A percentile compares a stretch with the other conserved stretches of the same genome.
Evolutionary conservation across 2,329 filamentous ascomycete genomes (phyloP).

Genomic region (Arthrinium phaeospermum): DNA sequence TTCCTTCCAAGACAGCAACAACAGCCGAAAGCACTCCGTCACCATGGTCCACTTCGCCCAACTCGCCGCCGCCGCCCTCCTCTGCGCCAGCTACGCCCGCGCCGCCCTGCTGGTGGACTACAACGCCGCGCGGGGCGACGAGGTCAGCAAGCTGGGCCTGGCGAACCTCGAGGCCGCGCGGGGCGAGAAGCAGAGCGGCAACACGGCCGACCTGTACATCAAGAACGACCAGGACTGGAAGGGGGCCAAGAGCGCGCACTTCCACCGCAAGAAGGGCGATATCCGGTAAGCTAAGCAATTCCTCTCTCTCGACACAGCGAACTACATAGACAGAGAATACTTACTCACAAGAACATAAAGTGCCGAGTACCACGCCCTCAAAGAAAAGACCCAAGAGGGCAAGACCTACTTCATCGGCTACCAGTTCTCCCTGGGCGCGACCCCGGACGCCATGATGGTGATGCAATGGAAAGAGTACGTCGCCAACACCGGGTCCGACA

Average conservation of each 20-base stretch:
- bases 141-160: slow-evolving; percentile 26
- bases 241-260: slow-evolving; percentile 25
- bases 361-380: slow-evolving; percentile 28
- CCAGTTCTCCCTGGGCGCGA: slow-evolving; percentile 24
- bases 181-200: slow-evolving; percentile 22
- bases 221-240: slow-evolving; percentile 27
- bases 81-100: background rate
- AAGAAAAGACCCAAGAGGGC: slow-evolving; percentile 26
- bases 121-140: slow-evolving; percentile 26
- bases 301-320: too few species aligned
- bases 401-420: slow-evolving; percentile 30
- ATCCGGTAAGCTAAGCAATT: slow-evolving; percentile 29
- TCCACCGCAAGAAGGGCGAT: slow-evolving; percentile 27
- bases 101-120: slow-evolving; percentile 26
- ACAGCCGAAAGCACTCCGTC: too few species aligned
- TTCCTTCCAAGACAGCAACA: too few species aligned
- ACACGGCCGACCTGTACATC: slow-evolving; percentile 28
- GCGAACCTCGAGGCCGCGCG: slow-evolving; percentile 29
- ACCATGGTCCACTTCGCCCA: background rate
- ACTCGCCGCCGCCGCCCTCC: background rate
- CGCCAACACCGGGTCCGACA: slow-evolving; percentile 25
- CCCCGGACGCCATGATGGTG: slow-evolving; percentile 27
- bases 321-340: too few species aligned
- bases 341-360: background rate
- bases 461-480: slow-evolving; percentile 30